Evolutionary conservation across 2,329 filamentous ascomycete genomes (phyloP), one percentile per base, ranked within the genome.

Genomic region (Hymenoscyphus repandus): DNA sequence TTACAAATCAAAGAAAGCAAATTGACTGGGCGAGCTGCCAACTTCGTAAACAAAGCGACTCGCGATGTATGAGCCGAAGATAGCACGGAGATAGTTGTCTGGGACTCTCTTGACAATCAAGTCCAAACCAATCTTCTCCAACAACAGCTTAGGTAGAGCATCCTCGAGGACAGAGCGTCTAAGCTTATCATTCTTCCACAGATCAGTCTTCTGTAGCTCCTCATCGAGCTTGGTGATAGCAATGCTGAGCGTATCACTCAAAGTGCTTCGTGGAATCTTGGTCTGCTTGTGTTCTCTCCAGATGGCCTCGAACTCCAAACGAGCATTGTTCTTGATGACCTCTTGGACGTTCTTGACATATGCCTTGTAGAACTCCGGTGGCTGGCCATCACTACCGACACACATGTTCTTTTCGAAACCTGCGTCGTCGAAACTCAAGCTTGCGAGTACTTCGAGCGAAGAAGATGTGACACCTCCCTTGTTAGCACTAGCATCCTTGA

Each of bases 391-490:
- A 48, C 70, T 66, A 58, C 90, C 82, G 57, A 93, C 80, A 71
- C 93, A 99, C 93, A 99, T 99, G 77, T 99, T 85, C 70, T 90
- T 77, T 47, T 86, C 79, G 72, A 99, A 99, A 58, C 85, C 82
- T 51, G 82, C 75, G 59, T 99, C 93, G 63, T 99, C 89, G 66
- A 99, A 97, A 37, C 90, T 93, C 51, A 99, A 78, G 12, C 90
- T 93, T 6, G 93, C 93, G 20, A 99, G 81, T 5, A 99, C 93
- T 66, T 99, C 93, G 31, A 97, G 83, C 1, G 93, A 97, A 0
- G 93, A 97, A 1, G 90, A 96, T 0, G 93, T 99, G 41, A 99
- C 93, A 68, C 93, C 93, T 58, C 93, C 93, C 78, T 99, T 99
- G 80, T 99, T 99, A 50, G 92, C 91, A 34, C 90, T 96, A 5